Evolutionary conservation across 805 yeast genomes (phyloP), one percentile per base, ranked within the genome.

Genomic region (Wickerhamomyces rabaulensis): DNA sequence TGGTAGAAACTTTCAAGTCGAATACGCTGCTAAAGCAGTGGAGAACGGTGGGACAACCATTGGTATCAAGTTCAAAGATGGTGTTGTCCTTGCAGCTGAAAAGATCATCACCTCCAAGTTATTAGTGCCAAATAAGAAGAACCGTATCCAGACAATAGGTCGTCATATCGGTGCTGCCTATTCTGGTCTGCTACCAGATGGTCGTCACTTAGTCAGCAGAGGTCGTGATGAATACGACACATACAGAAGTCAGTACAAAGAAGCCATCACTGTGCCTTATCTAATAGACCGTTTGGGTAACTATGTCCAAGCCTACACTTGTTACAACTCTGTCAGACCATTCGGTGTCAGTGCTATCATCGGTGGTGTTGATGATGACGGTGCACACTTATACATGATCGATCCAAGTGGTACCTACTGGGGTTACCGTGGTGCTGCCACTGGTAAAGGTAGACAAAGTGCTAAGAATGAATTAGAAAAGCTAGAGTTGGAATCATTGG

Each of bases 371-470:
- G 98, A 92, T 64, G 84, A 80, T 39, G 79, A 86, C 50, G 98
- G 97, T 12, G 79, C 95, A 19, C 97, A 92, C 65, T 76, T 94
- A 58, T 92, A 85, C 70, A 94, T 92, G 97, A 75, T 94, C 49
- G 99, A 94, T 66, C 99, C 99, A 57, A 87, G 95, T 65, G 99
- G 99, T 52, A 74, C 89, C 1, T 89, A 84, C 62, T 95, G 99
- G 98, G 99, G 99, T 43, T 94, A 94, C 69, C 76, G 79, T 46
- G 99, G 97, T 51, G 95, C 97, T 36, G 99, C 99, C 16, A 81
- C 97, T 4, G 99, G 99, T 53, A 94, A 92, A 66, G 99, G 99
- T 41, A 82, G 98, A 67, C 99, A 94, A 68, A 80, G 88, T n/a
- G 99, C 99, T 42, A 92, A 92, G 69, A 86, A 92, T 25, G 99